Evolutionary conservation across 805 yeast genomes (phyloP).

Genomic region (Wickerhamiella kazuoi): DNA sequence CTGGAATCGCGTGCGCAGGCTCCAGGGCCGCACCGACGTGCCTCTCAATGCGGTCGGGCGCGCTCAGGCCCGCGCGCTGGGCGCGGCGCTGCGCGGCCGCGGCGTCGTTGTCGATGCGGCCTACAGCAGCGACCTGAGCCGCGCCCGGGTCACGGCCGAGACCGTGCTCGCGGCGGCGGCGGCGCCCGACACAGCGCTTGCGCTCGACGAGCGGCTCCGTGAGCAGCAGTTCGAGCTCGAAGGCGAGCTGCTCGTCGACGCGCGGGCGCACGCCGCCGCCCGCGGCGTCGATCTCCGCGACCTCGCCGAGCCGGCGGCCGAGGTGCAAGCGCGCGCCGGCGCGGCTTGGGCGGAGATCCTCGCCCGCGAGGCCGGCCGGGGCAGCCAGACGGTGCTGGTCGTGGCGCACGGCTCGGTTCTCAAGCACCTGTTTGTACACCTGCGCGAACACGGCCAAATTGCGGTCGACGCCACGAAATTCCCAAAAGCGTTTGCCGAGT

Average conservation of each 20-base stretch:
- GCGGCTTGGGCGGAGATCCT: conserved; percentile 5
- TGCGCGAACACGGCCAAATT: not conserved
- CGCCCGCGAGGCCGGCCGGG: not conserved
- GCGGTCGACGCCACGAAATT: not conserved
- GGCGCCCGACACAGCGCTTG: too few relatives aligned
- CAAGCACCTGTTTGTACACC: conserved; percentile 6
- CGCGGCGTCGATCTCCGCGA: not conserved
- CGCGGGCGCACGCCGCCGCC: conserved; percentile 5
- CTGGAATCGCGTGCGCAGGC: conserved; percentile 9
- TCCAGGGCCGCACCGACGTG: conserved; percentile 14
- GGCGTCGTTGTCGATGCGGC: conserved; percentile 10
- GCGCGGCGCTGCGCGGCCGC: conserved; percentile 1
- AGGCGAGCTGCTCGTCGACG: conserved; percentile 8
- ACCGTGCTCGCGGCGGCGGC: conserved; percentile 4
- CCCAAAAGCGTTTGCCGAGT: not conserved
- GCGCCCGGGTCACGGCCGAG: conserved; percentile 14
- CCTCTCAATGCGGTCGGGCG: conserved; percentile 11
- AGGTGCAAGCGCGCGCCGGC: conserved; percentile 6
- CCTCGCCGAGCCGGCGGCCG: conserved; percentile 10
- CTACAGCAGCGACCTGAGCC: conserved; percentile 11
- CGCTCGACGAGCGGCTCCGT: conserved; percentile 4
- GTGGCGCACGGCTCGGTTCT: conserved; percentile 16
- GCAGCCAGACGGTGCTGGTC: conserved; percentile 5
- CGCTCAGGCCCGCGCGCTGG: conserved; percentile 11
- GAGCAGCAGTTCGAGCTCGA: conserved; percentile 13